phyloP scores from a whole-genome alignment of 2,329 filamentous ascomycete genomes.

The Grosmannia clavigera region DNA sequence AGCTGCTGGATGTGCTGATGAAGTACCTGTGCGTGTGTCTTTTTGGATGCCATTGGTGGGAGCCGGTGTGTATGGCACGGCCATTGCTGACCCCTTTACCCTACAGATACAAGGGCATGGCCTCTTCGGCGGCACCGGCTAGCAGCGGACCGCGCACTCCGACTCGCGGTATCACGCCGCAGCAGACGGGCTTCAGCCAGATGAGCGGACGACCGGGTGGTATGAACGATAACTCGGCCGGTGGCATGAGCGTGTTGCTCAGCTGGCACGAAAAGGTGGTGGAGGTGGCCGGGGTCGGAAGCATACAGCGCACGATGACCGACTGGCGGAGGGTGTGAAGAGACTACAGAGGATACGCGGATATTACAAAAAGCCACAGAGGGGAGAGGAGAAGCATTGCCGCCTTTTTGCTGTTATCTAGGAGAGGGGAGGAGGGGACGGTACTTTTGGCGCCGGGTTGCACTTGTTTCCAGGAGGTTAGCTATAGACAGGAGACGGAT shows the following conservation, averaged over 20 bases:
- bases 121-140: slow-evolving; percentile 24
- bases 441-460: background rate
- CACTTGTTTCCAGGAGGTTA: background rate
- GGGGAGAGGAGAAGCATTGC: background rate
- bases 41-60: background rate
- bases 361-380: too few species aligned
- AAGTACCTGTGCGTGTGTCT: slow-evolving; percentile 71
- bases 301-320: slow-evolving; percentile 89
- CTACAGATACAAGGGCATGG: slow-evolving; percentile 82
- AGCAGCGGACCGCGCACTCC: slow-evolving; percentile 33
- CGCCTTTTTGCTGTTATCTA: background rate
- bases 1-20: slow-evolving; percentile 86
- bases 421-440: background rate
- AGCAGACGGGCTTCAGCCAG: slow-evolving; percentile 82
- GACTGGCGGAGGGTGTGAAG: slow-evolving; percentile 82
- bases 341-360: background rate
- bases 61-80: too few species aligned
- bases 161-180: slow-evolving; percentile 46
- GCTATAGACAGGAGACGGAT: background rate
- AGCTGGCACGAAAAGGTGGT: slow-evolving; percentile 99
- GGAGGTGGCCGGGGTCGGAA: slow-evolving; percentile 81
- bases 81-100: background rate
- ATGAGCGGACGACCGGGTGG: slow-evolving; percentile 43
- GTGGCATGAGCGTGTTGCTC: slow-evolving; percentile 89
- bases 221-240: slow-evolving; percentile 57